These are phyloP conservation scores for Crithidia fasciculata DNA, from an alignment of 208 protist genomes.

Conservation along the genomic window DNA sequence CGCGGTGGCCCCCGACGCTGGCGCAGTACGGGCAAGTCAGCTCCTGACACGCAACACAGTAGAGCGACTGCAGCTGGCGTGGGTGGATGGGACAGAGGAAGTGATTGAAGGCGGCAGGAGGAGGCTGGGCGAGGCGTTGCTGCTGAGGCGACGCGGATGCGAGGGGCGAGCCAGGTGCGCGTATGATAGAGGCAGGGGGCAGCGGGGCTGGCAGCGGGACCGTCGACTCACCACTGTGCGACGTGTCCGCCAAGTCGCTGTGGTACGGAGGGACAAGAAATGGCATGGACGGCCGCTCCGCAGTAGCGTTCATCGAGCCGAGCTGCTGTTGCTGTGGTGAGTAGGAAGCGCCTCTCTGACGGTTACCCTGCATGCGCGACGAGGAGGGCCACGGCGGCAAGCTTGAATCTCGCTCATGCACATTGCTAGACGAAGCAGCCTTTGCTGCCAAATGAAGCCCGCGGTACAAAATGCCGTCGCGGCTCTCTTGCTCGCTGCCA, in stretches of 20 bases:
- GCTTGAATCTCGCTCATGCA: too few species aligned
- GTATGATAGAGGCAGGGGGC: conserved; percentile 7
- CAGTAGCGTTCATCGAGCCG: too few species aligned
- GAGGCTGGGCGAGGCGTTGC: not conserved
- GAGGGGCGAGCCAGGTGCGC: not conserved
- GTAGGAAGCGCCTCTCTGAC: not conserved
- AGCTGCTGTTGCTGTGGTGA: not conserved
- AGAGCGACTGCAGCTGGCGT: conserved; percentile 48
- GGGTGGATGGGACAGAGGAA: conserved; percentile 55
- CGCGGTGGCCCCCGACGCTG: conserved; percentile 57
- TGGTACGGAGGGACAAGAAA: too few species aligned
- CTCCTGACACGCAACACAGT: conserved; percentile 55
- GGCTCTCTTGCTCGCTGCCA: not conserved
- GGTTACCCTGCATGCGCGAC: too few species aligned
- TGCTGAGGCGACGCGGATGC: not conserved
- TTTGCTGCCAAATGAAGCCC: not conserved
- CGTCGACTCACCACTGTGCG: not conserved
- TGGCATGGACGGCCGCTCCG: too few species aligned
- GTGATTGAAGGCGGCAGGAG: conserved; percentile 24
- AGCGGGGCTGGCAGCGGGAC: not conserved
- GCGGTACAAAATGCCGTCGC: conserved; percentile 13
- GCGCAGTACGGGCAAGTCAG: conserved; percentile 77
- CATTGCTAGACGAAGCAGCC: too few species aligned
- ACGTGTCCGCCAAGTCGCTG: too few species aligned
- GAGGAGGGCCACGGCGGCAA: too few species aligned